A percentile compares a stretch with the other conserved stretches of the same genome.
phyloP scores from a whole-genome alignment of 1,139 yeast species.

The Sugiyamaella pinicola region DNA sequence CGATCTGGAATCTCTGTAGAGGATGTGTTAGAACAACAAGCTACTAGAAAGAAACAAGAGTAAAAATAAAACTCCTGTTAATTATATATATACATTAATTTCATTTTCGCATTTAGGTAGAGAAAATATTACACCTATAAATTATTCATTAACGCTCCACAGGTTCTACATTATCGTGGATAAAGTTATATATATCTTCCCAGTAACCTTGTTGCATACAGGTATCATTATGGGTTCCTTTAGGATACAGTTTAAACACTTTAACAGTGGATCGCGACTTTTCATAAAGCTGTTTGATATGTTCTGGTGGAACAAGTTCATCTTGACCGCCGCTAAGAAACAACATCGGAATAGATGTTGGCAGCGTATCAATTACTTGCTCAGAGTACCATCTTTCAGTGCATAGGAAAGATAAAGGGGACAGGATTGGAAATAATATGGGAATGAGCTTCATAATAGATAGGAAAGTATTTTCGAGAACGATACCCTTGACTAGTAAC shows the following conservation, averaged over 20 bases:
- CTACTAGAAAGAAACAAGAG: slow-evolving; percentile 7
- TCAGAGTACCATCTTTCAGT: slow-evolving; percentile 88
- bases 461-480: slow-evolving; percentile 85
- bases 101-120: slow-evolving; percentile 5
- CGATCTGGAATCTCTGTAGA: slow-evolving; percentile 52
- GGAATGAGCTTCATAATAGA: slow-evolving; percentile 81
- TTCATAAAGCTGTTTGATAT: slow-evolving; percentile 66
- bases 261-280: slow-evolving; percentile 35
- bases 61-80: neutral
- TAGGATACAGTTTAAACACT: slow-evolving; percentile 53
- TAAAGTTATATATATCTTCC: slow-evolving; percentile 63
- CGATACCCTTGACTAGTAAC: slow-evolving; percentile 60
- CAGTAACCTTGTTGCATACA: slow-evolving; percentile 73
- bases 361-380: slow-evolving; percentile 54
- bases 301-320: slow-evolving; percentile 89
- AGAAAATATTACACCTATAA: neutral
- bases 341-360: slow-evolving; percentile 62
- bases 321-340: slow-evolving; percentile 76
- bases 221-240: slow-evolving; percentile 80
- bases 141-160: slow-evolving; percentile 26
- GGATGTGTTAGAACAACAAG: slow-evolving; percentile 40
- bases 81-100: neutral
- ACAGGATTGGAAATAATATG: slow-evolving; percentile 70
- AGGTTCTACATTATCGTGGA: slow-evolving; percentile 47
- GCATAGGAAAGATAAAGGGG: slow-evolving; percentile 61